These are phyloP conservation scores for Monilinia aucupariae DNA, from an alignment of 2,329 filamentous ascomycete genomes.

Conservation along the genomic window DNA sequence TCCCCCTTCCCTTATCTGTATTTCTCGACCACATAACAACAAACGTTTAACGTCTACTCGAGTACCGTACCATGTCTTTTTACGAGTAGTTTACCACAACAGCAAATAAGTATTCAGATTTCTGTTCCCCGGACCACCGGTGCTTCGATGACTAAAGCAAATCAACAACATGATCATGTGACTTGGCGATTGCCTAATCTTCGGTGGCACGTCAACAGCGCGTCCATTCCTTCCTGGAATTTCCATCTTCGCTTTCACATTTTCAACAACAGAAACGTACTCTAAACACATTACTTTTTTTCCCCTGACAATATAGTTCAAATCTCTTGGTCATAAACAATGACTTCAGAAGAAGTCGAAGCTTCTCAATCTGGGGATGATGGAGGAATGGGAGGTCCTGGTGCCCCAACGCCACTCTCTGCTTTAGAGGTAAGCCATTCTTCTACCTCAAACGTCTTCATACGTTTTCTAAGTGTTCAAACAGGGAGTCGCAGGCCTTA, in stretches of 20 bases:
- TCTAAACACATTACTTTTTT: no score
- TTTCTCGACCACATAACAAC: no score
- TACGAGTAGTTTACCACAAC: no score
- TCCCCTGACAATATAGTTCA: no score
- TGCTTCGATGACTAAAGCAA: no score
- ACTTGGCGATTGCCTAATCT: constrained; percentile 12
- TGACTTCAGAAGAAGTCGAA: constrained; percentile 39
- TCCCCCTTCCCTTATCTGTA: no score
- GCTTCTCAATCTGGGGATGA: constrained; percentile 73
- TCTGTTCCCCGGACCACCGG: no score
- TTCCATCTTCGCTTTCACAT: not conserved
- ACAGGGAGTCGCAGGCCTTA: constrained; percentile 83
- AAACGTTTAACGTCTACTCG: no score
- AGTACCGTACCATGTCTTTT: no score
- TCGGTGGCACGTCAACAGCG: constrained; percentile 14
- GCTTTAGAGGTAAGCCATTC: constrained; percentile 66
- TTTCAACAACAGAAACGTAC: not conserved
- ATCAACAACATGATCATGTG: no score
- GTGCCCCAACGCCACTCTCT: constrained; percentile 83
- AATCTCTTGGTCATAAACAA: constrained; percentile 14
- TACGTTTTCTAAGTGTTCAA: not conserved
- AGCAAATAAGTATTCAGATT: no score
- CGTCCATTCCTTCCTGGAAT: not conserved
- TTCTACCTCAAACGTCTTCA: not conserved
- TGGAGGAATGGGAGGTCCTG: constrained; percentile 68